Evolutionary conservation across 2,329 filamentous ascomycete genomes (phyloP).

Genomic region (Aspergillus clavatus): DNA sequence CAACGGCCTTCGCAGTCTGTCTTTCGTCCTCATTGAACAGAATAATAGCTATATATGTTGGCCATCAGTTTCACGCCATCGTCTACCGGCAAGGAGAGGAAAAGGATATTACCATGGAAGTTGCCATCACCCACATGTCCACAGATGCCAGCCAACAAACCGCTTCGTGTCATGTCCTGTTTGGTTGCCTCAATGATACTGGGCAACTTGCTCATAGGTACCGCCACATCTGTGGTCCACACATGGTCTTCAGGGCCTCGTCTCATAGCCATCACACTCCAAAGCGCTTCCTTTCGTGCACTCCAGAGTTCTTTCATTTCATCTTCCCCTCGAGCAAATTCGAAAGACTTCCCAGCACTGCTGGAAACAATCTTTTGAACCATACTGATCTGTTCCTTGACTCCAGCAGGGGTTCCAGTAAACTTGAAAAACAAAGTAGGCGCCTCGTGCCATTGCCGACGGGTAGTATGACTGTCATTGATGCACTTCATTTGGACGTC

Average conservation of each 20-base stretch:
- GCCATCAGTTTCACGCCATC: neutral
- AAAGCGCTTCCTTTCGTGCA: conserved; percentile 69
- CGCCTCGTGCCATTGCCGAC: conserved; percentile 59
- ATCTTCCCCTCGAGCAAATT: conserved; percentile 60
- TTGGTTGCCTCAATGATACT: conserved; percentile 70
- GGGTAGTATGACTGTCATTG: conserved; percentile 48
- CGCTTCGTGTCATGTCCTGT: conserved; percentile 57
- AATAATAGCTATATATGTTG: conserved; percentile 48
- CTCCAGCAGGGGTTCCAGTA: conserved; percentile 57
- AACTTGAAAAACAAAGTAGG: conserved; percentile 76
- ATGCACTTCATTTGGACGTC: conserved; percentile 80
- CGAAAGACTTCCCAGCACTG: conserved; percentile 56
- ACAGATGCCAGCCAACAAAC: conserved; percentile 61
- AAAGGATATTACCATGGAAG: conserved; percentile 55
- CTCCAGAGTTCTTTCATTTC: conserved; percentile 70
- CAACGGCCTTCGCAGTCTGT: conserved; percentile 52
- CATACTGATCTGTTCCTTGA: conserved; percentile 60
- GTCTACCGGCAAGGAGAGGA: neutral
- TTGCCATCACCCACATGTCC: conserved; percentile 73
- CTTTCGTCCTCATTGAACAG: conserved; percentile 57
- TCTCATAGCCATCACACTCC: conserved; percentile 64
- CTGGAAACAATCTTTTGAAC: conserved; percentile 56
- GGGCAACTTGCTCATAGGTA: conserved; percentile 66
- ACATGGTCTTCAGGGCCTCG: conserved; percentile 57
- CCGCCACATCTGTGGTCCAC: conserved; percentile 78